phyloP scores from a whole-genome alignment of 2,329 filamentous ascomycete genomes.

The Endothia cerciana region DNA sequence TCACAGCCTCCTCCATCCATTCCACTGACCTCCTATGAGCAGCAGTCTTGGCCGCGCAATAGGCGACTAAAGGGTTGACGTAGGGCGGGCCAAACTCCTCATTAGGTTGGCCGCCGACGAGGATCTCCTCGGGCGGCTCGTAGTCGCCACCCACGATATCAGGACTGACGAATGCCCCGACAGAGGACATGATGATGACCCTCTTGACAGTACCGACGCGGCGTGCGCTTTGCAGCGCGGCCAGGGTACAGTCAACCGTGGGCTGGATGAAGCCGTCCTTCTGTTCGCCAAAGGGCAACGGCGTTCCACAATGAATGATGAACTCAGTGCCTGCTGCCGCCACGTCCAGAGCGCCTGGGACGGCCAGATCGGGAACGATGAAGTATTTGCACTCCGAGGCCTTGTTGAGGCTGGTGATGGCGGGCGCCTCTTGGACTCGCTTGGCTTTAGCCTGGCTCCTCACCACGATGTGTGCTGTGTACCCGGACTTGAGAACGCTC shows the following conservation, averaged over 20 bases:
- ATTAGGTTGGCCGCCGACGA: constrained; percentile 18
- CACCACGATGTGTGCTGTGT: constrained; percentile 24
- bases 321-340: constrained; percentile 18
- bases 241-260: constrained; percentile 32
- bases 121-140: constrained; percentile 19
- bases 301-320: constrained; percentile 24
- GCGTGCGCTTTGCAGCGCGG: constrained; percentile 28
- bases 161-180: constrained; percentile 17
- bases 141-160: constrained; percentile 13
- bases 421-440: constrained; percentile 16
- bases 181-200: constrained; percentile 30
- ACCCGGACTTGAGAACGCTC: constrained; percentile 30
- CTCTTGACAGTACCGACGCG: constrained; percentile 29
- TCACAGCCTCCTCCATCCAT: constrained; percentile 27
- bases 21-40: constrained; percentile 20
- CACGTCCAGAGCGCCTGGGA: constrained; percentile 20
- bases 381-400: constrained; percentile 25
- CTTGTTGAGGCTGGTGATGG: constrained; percentile 19
- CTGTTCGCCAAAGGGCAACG: constrained; percentile 20
- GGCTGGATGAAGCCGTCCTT: constrained; percentile 31
- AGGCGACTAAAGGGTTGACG: constrained; percentile 14
- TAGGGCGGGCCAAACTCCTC: constrained; percentile 26
- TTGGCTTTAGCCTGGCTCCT: constrained; percentile 26
- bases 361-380: constrained; percentile 21
- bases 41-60: constrained; percentile 29